Evolutionary conservation across 2,329 filamentous ascomycete species (phyloP).

Genomic region (Colletotrichum melonis): DNA sequence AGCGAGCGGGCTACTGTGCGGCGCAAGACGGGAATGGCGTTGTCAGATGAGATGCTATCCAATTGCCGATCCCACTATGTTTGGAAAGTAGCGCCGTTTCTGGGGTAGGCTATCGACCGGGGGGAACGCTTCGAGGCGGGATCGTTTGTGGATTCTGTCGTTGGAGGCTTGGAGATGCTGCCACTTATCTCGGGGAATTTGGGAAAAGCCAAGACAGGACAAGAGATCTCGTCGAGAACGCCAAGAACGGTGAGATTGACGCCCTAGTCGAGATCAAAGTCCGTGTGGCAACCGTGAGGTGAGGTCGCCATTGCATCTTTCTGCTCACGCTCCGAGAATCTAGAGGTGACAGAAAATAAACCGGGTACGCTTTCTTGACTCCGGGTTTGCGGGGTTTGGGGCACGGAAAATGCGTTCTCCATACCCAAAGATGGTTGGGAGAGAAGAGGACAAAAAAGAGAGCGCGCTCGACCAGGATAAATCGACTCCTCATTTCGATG

Average conservation of each 20-base stretch:
- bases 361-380: not conserved
- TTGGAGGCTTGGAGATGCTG: not conserved
- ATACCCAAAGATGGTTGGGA: not conserved
- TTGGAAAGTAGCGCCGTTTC: not conserved
- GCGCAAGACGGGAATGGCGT: not conserved
- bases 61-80: slow-evolving; percentile 7
- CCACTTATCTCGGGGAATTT: not conserved
- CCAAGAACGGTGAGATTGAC: not conserved
- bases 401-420: not conserved
- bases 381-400: not conserved
- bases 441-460: not conserved
- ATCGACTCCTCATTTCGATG: slow-evolving; percentile 6
- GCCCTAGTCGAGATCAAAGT: not conserved
- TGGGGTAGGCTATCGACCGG: not conserved
- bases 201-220: slow-evolving; percentile 1
- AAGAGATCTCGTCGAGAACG: not conserved
- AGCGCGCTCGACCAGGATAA: not conserved
- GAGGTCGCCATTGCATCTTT: not conserved
- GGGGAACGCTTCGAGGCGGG: not conserved
- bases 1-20: not conserved
- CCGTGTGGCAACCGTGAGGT: too few relatives aligned
- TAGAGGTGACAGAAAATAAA: not conserved
- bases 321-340: not conserved
- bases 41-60: not conserved
- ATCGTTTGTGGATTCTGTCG: not conserved